Conservation (phyloP, 805 yeast genomes). For the Candida takata region DNA sequence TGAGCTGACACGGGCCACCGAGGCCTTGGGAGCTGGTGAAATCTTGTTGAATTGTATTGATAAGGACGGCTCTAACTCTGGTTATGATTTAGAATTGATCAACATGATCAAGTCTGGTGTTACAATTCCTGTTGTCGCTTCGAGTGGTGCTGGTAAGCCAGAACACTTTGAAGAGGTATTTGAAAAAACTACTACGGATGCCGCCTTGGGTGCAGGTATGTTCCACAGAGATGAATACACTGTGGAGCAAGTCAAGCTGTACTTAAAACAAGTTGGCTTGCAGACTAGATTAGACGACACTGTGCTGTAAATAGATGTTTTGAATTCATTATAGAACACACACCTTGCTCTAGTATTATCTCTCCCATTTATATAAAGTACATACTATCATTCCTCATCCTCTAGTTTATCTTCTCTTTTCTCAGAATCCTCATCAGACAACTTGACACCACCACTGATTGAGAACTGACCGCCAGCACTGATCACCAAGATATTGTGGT, state of each 20-base stretch:
- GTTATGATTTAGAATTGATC: slow-evolving; percentile 84
- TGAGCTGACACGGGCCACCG: slow-evolving; percentile 84
- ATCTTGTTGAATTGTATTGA: slow-evolving; percentile 89
- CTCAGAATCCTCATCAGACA: slow-evolving; percentile 34
- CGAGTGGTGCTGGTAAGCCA: slow-evolving; percentile 96
- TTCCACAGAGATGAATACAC: slow-evolving; percentile 93
- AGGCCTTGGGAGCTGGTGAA: slow-evolving; percentile 95
- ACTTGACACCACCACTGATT: slow-evolving; percentile 68
- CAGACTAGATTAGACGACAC: slow-evolving; percentile 61
- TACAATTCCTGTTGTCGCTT: slow-evolving; percentile 89
- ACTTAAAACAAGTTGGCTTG: slow-evolving; percentile 51
- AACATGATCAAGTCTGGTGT: slow-evolving; percentile 71
- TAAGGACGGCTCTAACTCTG: slow-evolving; percentile 94
- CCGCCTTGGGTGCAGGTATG: slow-evolving; percentile 98
- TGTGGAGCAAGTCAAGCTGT: slow-evolving; percentile 74
- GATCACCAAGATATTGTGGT: slow-evolving; percentile 57
- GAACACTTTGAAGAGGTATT: slow-evolving; percentile 87
- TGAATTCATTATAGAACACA: neutral
- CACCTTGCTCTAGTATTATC: too few relatives aligned
- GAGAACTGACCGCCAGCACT: slow-evolving; percentile 99
- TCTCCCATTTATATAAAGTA: too few relatives aligned
- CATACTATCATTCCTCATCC: slow-evolving; percentile 35
- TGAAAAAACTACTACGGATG: slow-evolving; percentile 75
- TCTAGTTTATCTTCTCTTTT: slow-evolving; percentile 44
- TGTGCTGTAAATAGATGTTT: slow-evolving; percentile 4